These are phyloP conservation scores for Tilletia setariae DNA, from an alignment of 1,284 basidiomycete species.

Conservation along the genomic window DNA sequence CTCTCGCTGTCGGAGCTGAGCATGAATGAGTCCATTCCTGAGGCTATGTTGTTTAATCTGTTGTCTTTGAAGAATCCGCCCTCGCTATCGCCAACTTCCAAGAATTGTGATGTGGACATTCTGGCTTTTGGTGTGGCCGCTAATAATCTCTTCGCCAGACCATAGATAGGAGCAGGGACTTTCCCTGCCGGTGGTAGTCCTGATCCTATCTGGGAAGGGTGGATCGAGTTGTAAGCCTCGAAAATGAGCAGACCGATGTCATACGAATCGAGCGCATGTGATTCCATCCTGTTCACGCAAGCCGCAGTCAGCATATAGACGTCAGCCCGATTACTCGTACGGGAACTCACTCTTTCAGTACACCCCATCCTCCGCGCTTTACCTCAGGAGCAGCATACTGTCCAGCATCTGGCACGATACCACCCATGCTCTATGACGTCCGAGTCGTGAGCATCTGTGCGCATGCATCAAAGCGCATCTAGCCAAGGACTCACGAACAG, in stretches of 20 bases:
- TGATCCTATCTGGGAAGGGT: slow-evolving; percentile 65
- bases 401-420: slow-evolving; percentile 45
- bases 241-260: slow-evolving; percentile 40
- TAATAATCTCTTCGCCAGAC: slow-evolving; percentile 78
- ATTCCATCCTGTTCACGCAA: slow-evolving; percentile 2
- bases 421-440: slow-evolving; percentile 37
- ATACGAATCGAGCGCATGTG: slow-evolving; percentile 40
- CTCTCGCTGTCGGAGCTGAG: slow-evolving; percentile 81
- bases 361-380: slow-evolving; percentile 72
- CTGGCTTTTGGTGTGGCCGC: slow-evolving; percentile 81
- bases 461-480: slow-evolving; percentile 47
- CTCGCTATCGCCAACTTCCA: slow-evolving; percentile 47
- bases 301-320: not conserved
- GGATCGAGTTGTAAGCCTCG: slow-evolving; percentile 43
- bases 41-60: slow-evolving; percentile 77
- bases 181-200: slow-evolving; percentile 69
- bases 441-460: slow-evolving; percentile 52
- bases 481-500: slow-evolving; percentile 64
- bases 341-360: slow-evolving; percentile 70
- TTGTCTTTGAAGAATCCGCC: slow-evolving; percentile 81
- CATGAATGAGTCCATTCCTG: slow-evolving; percentile 81
- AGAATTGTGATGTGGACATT: slow-evolving; percentile 60
- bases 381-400: slow-evolving; percentile 73
- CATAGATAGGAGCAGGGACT: slow-evolving; percentile 75
- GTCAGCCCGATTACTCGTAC: not conserved